Percentiles rank a stretch among this genome's conserved stretches.
Conservation (phyloP, 2,329 filamentous ascomycete species). For the Neonectria neomacrospora region DNA sequence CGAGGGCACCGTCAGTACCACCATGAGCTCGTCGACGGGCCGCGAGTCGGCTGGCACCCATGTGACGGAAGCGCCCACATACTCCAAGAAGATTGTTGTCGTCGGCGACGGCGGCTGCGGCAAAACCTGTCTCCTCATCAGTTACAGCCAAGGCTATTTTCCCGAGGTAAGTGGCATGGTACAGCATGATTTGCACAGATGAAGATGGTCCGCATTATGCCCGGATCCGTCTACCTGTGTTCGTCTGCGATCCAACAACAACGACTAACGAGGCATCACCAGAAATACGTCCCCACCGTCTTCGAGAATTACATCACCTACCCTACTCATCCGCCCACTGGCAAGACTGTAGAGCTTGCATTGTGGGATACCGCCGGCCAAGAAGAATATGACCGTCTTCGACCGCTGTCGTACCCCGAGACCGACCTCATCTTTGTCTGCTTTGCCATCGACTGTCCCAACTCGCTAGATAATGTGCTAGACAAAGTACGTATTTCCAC, state of each 20-base stretch:
- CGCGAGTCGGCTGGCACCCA: conserved; percentile 83
- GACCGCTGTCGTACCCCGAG: conserved; percentile 96
- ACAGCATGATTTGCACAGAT: neutral
- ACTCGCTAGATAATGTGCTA: conserved; percentile 97
- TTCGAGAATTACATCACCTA: conserved; percentile 99
- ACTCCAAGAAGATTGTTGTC: conserved; percentile 99
- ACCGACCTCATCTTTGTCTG: conserved; percentile 98
- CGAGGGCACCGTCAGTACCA: conserved; percentile 90
- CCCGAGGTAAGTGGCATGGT: conserved; percentile 78
- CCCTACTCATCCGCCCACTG: conserved; percentile 85
- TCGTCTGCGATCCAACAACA: neutral
- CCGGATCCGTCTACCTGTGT: neutral
- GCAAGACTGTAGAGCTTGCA: conserved; percentile 95
- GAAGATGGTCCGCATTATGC: neutral
- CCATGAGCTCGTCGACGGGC: conserved; percentile 78
- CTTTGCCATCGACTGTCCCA: conserved; percentile 98
- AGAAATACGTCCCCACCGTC: conserved; percentile 99
- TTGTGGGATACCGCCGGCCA: conserved; percentile 99
- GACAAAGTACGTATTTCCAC: conserved; percentile 78
- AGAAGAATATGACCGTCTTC: conserved; percentile 96
- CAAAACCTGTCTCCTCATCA: conserved; percentile 98
- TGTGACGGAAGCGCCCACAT: conserved; percentile 89
- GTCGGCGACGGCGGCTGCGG: conserved; percentile 98
- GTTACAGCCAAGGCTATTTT: conserved; percentile 98
- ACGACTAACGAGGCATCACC: conserved; percentile 17